These are phyloP conservation scores for Penicillium sclerotigenum DNA, from an alignment of 2,329 filamentous ascomycete species.

Conservation along the genomic window DNA sequence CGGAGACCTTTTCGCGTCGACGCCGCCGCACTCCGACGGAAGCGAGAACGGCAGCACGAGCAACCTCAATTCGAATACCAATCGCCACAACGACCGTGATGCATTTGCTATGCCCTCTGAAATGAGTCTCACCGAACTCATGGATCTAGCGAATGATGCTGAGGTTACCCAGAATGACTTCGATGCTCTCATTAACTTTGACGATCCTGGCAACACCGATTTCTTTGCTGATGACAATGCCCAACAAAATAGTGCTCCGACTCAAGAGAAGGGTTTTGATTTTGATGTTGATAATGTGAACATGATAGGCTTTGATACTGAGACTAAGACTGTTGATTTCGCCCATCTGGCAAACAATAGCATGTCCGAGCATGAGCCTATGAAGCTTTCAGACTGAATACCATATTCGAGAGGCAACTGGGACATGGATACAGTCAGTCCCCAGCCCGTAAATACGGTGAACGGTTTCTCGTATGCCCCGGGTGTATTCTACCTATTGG, in stretches of 20 bases:
- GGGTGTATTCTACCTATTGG: neutral
- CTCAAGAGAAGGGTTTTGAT: slow-evolving; percentile 20
- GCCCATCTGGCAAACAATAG: slow-evolving; percentile 11
- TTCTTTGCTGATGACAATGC: slow-evolving; percentile 34
- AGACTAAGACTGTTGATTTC: slow-evolving; percentile 22
- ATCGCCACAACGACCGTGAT: slow-evolving; percentile 19
- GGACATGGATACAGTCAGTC: neutral
- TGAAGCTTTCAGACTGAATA: neutral
- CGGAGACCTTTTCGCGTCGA: slow-evolving; percentile 39
- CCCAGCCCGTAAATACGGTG: neutral
- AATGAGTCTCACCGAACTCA: slow-evolving; percentile 41
- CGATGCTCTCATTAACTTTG: slow-evolving; percentile 47
- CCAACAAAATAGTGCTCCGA: neutral
- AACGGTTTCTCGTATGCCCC: neutral
- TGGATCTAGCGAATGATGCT: slow-evolving; percentile 45
- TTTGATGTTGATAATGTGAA: slow-evolving; percentile 21
- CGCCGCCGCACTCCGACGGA: slow-evolving; percentile 42
- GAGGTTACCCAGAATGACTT: slow-evolving; percentile 47
- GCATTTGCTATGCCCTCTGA: slow-evolving; percentile 34
- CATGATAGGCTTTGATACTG: slow-evolving; percentile 20
- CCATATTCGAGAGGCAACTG: neutral
- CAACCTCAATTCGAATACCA: slow-evolving; percentile 33
- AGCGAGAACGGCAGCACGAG: slow-evolving; percentile 44
- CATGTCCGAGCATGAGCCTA: neutral
- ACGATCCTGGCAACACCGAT: slow-evolving; percentile 37